Evolutionary conservation across 257 asterid genomes (phyloP).

Genomic region (Nicotiana tomentosiformis): DNA sequence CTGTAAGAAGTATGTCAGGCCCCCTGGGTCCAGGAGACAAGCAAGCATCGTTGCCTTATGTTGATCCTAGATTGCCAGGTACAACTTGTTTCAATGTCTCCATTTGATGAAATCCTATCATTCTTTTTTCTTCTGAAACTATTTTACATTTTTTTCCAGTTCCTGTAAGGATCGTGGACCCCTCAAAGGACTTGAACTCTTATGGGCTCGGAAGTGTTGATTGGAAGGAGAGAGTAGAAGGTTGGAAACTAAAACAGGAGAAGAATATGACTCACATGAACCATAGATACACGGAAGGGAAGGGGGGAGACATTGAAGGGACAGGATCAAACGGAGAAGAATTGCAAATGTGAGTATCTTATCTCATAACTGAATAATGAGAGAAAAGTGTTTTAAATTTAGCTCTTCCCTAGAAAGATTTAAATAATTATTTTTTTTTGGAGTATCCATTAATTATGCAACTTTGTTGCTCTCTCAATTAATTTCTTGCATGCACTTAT

Average conservation of each 20-base stretch:
- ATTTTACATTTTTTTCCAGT: slow-evolving; percentile 31
- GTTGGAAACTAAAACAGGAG: slow-evolving; percentile 75
- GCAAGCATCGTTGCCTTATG: slow-evolving; percentile 53
- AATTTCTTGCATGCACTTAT: background rate
- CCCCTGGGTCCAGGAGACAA: slow-evolving; percentile 86
- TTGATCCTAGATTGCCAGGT: slow-evolving; percentile 92
- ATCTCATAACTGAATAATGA: background rate
- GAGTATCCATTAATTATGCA: background rate
- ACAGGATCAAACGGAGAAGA: slow-evolving; percentile 78
- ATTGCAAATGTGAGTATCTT: slow-evolving; percentile 17
- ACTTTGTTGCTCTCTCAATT: background rate
- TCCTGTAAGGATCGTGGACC: slow-evolving; percentile 77
- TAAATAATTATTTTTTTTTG: background rate
- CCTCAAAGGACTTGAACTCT: slow-evolving; percentile 70
- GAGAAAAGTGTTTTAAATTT: background rate
- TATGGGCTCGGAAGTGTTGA: slow-evolving; percentile 75
- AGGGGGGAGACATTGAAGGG: slow-evolving; percentile 72
- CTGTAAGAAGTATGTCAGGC: slow-evolving; percentile 80
- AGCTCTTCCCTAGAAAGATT: too few relatives aligned
- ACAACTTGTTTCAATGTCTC: background rate
- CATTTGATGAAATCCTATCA: background rate
- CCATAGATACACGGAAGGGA: slow-evolving; percentile 54
- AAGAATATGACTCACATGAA: slow-evolving; percentile 49
- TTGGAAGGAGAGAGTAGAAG: slow-evolving; percentile 79
- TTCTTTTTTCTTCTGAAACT: background rate